These are phyloP conservation scores for Mycosphaerelloides madeirae DNA, from an alignment of 2,329 filamentous ascomycete genomes.

Conservation along the genomic window DNA sequence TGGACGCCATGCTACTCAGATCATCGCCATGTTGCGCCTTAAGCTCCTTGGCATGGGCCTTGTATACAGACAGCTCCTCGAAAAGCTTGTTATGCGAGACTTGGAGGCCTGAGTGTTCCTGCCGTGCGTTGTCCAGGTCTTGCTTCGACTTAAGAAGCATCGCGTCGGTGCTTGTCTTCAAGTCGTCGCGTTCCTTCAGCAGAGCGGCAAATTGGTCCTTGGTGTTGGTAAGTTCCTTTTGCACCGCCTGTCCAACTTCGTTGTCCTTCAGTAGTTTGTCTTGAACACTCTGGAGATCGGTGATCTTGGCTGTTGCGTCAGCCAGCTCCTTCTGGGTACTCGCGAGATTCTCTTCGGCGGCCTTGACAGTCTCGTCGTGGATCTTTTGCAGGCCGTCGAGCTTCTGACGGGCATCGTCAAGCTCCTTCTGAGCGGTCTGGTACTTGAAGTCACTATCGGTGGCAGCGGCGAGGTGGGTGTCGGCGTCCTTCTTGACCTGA, in stretches of 20 bases:
- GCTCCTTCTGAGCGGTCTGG: constrained; percentile 11
- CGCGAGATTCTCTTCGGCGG: constrained; percentile 8
- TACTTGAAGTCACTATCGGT: constrained; percentile 13
- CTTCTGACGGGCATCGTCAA: constrained; percentile 15
- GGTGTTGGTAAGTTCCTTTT: constrained; percentile 13
- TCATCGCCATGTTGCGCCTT: constrained; percentile 1
- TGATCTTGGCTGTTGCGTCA: constrained; percentile 14
- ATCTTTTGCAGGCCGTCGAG: constrained; percentile 9
- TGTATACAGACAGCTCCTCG: constrained; percentile 18
- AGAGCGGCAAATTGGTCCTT: constrained; percentile 14
- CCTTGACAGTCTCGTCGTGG: constrained; percentile 8
- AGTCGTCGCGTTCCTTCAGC: constrained; percentile 17
- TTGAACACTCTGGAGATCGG: constrained; percentile 13
- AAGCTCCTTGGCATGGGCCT: constrained; percentile 7
- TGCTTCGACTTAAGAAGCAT: constrained; percentile 14
- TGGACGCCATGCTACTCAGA: not conserved
- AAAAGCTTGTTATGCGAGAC: constrained; percentile 23
- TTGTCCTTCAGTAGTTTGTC: constrained; percentile 6
- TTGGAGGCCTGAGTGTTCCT: constrained; percentile 18
- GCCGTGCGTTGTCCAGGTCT: constrained; percentile 16
- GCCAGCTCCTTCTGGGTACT: constrained; percentile 14
- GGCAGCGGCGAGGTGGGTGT: constrained; percentile 7
- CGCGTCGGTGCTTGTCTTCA: constrained; percentile 14
- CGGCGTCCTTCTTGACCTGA: constrained; percentile 10
- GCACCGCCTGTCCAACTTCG: constrained; percentile 10